Base-by-base conservation (phyloP, 768 basidiomycete genomes). In the Russula brevipes region DNA sequence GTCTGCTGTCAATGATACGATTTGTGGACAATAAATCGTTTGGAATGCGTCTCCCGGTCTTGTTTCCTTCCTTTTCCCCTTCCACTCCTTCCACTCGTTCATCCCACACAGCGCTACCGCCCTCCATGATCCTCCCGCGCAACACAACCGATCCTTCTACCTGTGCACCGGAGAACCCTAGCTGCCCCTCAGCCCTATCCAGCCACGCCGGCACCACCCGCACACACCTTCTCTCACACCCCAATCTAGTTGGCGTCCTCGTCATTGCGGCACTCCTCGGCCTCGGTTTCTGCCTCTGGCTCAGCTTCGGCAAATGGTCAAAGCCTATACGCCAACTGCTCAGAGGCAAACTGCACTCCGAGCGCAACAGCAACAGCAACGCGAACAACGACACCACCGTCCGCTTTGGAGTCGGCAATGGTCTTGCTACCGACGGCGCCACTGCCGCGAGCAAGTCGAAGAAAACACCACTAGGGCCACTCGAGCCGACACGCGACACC, bases 211-310 rank as follows among this genome's bases (percentile, higher is more conserved):
- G 16, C 41, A 19, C 63, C 41, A 12, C 55, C 30, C 53, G 24
- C 38, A 59, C 57, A 36, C 60, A 61, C 35, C 35, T 19, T 17
- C 44, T 70, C 63, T 64, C 49, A 14, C 63, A 62, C 39, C 62
- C 62, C 60, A 71, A 72, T 68, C 67, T 70, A 56, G 58, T 70
- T 50, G 69, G 70, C 54, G 59, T 73, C 57, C 62, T 71, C 69
- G 60, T 70, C 59, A 59, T 73, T 60, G 70, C 62, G 30, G 53
- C 67, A 11, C 60, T 68, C 4, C 19, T 66, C 10, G 17, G 56
- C 36, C 44, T 60, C 54, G 67, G 46, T 9, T 11, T 63, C 66
- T 59, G 52, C 19, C 72, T 74, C 56, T 71, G 69, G 69, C 58
- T 72, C 59, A 60, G 66, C 47, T 70, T 72, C 49, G 69, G 69